These are phyloP conservation scores for Penicillium sp. DNA, from an alignment of 2,329 filamentous ascomycete genomes.

Conservation along the genomic window DNA sequence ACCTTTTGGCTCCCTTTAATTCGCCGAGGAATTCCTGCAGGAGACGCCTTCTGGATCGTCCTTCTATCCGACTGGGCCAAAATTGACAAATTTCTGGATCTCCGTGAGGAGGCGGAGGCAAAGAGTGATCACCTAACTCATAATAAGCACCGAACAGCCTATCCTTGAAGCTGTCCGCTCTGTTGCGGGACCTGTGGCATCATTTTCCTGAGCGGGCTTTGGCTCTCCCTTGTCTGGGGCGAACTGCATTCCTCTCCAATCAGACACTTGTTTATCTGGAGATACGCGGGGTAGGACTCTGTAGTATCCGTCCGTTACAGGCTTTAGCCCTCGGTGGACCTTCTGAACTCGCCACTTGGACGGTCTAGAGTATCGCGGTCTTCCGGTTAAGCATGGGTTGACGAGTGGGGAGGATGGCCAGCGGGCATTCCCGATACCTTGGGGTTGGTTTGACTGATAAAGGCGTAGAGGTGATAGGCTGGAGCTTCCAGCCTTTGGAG, in stretches of 20 bases:
- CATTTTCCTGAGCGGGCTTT: background rate
- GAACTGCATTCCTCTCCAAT: background rate
- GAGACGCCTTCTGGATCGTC: constrained; percentile 16
- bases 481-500: background rate
- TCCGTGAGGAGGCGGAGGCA: background rate
- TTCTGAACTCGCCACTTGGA: background rate
- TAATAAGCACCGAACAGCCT: background rate
- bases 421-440: constrained; percentile 10
- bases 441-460: constrained; percentile 6
- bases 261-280: background rate
- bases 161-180: background rate
- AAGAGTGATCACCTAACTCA: background rate
- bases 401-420: background rate
- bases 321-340: background rate
- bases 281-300: background rate
- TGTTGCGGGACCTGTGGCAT: background rate
- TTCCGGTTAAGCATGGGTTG: background rate
- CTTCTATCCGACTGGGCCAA: constrained; percentile 3
- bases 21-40: constrained; percentile 18
- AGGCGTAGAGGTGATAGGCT: background rate
- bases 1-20: constrained; percentile 13
- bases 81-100: constrained; percentile 6
- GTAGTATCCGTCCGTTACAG: background rate
- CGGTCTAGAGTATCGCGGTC: background rate
- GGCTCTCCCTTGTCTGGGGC: background rate